Evolutionary conservation across 805 yeast genomes (phyloP), one percentile per base, ranked within the genome.

Genomic region (Candida coquimbonensis): DNA sequence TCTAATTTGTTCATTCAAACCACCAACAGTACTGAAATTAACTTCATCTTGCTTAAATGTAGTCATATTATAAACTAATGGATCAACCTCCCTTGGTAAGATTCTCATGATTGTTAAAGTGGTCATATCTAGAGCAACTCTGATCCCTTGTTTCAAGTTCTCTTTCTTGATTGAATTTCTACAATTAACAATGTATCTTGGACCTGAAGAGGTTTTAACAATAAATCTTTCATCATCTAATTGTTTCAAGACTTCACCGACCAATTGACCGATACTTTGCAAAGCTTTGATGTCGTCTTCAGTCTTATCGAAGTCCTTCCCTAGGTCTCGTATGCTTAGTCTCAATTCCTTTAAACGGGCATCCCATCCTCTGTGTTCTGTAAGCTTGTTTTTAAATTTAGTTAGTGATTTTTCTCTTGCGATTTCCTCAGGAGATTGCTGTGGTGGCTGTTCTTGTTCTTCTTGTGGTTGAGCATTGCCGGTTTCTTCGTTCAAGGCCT

Each of bases 31-130:
- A 49, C 83, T 83, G 66, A 93, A 93, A 19, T 96, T 84, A 50
- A 91, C 82, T 59, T 89, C 97, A 50, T 96, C 98, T n/a, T 96
- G 96, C 65, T 90, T 96, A 61, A 93, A 87, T 3, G 95, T 83
- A 6, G 99, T 90, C 99, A 93, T 93, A 68, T 91, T 93, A 67
- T 93, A 93, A 52, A 93, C 98, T 60, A 90, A 74, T 12, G 99
- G 99, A 67, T 93, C 99, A 42, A 95, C 98, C 67, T 93, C 99
- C 61, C 99, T 80, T 16, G 99, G 99, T 57, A 93, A 74, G 38
- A 93, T 83, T 60, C 99, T 81, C 99, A 93, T 93, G 50, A 93
- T 93, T 17, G 99, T 93, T 56, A 93, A 74, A 0, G 99, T 93
- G 25, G 99, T 93, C 85, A 93, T 93, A 68, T 93, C 99, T 56